phyloP scores from a whole-genome alignment of 495 filamentous ascomycete genomes.

The Penicillium robsamsonii region DNA sequence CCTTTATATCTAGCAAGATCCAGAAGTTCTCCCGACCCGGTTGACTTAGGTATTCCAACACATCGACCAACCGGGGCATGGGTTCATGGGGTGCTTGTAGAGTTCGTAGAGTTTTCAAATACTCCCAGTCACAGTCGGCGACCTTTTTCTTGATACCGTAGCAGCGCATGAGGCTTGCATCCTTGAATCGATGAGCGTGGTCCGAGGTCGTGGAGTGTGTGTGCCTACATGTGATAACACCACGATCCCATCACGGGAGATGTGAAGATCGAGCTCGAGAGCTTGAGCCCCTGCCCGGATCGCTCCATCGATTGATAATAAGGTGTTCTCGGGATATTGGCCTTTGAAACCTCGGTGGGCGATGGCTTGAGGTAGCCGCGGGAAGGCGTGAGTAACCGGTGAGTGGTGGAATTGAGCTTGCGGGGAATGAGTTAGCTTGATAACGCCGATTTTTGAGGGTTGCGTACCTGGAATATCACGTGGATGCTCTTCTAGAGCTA shows the following conservation, averaged over 20 bases:
- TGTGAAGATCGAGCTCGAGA: constrained; percentile 83
- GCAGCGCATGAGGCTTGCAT: constrained; percentile 72
- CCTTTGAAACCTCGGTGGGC: constrained; percentile 84
- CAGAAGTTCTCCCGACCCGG: constrained; percentile 65
- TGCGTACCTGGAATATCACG: constrained; percentile 13
- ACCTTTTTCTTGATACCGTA: constrained; percentile 70
- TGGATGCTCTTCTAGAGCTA: background rate
- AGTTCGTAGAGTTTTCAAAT: constrained; percentile 67
- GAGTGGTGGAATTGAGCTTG: constrained; percentile 22
- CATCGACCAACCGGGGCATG: constrained; percentile 73
- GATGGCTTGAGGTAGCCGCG: constrained; percentile 64
- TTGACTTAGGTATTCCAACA: constrained; percentile 66
- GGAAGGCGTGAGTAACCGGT: constrained; percentile 1
- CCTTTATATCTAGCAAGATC: constrained; percentile 88
- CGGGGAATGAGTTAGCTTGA: constrained; percentile 1
- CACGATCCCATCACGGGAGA: constrained; percentile 78
- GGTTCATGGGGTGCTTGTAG: constrained; percentile 61
- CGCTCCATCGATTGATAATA: constrained; percentile 72
- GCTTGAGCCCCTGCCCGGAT: constrained; percentile 72
- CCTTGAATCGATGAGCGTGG: constrained; percentile 47
- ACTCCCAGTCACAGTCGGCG: constrained; percentile 70
- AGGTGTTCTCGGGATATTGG: constrained; percentile 79
- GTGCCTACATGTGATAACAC: constrained; percentile 74
- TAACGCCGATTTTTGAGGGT: background rate
- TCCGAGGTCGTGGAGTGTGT: background rate